Base-by-base conservation (phyloP, 2,329 filamentous ascomycete species). In the Aureobasidium leucospermi region DNA sequence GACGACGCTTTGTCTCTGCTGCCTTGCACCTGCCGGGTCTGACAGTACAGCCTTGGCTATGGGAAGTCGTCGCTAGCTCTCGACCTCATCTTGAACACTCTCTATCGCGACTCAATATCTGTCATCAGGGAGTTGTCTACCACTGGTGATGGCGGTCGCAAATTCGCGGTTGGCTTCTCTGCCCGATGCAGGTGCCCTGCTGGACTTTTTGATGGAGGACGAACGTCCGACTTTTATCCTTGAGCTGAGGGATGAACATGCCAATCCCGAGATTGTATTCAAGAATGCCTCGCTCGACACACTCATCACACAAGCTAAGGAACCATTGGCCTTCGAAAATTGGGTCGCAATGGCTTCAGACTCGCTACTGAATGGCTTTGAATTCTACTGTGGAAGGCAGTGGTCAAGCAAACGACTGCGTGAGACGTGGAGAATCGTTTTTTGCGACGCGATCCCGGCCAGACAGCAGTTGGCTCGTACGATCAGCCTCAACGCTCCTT, bases 191-290 rank as follows among this genome's bases (percentile, higher is more conserved):
- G 10, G 19, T 8, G 49, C 49, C 28, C 38, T 53, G 28, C 32
- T 58, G 13, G 56, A 58, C 2, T 29, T 58, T 16, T 32, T 60
- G 29, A 19, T 39, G 11, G 39, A 29, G 10, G 58, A 60, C 11
- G 41, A 55, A 2, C 47, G 58, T 5, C 58, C 58, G n/a, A 53
- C 58, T 1, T 60, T 60, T 31, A 46, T 60, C 11, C 31, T 53
- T 28, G 48, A 55, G 38, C n/a, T 39, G 10, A 28, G 13, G 15
- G 41, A n/a, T 6, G 28, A n/a, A 23, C 2, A 23, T n/a, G 8
- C 19, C 16, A 19, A n/a, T 6, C 39, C 29, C 39, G 15, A 9
- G 9, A 38, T 60, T 11, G 58, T 47, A 23, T 60, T 52, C n/a
- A 15, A 31, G 15, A 60, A 60, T 47, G 15, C 47, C 16, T 36